These are phyloP conservation scores for Asterophora lycoperdoides DNA, from an alignment of 768 basidiomycete species.

Conservation along the genomic window DNA sequence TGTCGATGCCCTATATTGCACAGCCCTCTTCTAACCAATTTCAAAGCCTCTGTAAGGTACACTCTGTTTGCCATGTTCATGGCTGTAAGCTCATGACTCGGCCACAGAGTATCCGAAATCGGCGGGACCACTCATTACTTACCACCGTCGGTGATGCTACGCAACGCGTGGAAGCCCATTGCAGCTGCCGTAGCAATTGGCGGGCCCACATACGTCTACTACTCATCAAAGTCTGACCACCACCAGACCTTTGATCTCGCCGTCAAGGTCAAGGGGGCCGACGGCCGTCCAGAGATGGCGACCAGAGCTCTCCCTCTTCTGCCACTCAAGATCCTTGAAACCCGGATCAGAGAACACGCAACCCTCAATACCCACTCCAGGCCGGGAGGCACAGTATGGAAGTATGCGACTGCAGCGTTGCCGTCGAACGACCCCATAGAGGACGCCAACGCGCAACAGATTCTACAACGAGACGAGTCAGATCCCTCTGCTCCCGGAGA, in stretches of 20 bases:
- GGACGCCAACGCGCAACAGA: conserved; percentile 73
- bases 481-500: conserved; percentile 62
- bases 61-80: neutral
- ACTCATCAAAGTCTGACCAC: conserved; percentile 36
- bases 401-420: conserved; percentile 72
- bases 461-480: conserved; percentile 60
- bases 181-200: conserved; percentile 53
- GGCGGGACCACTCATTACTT: neutral
- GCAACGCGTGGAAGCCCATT: conserved; percentile 65
- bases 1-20: neutral
- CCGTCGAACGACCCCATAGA: conserved; percentile 90
- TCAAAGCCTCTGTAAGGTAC: conserved; percentile 1
- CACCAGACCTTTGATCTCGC: conserved; percentile 56
- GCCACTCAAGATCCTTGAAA: conserved; percentile 50
- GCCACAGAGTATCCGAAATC: neutral
- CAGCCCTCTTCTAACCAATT: neutral
- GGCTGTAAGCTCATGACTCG: neutral
- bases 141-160: conserved; percentile 45
- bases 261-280: conserved; percentile 49
- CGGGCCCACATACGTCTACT: conserved; percentile 56
- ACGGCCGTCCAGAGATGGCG: conserved; percentile 57
- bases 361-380: conserved; percentile 40
- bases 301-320: conserved; percentile 52
- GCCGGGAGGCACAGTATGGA: conserved; percentile 62
- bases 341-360: conserved; percentile 54